Conservation (phyloP, 345 rosid genomes). For the Eucalyptus albens region DNA sequence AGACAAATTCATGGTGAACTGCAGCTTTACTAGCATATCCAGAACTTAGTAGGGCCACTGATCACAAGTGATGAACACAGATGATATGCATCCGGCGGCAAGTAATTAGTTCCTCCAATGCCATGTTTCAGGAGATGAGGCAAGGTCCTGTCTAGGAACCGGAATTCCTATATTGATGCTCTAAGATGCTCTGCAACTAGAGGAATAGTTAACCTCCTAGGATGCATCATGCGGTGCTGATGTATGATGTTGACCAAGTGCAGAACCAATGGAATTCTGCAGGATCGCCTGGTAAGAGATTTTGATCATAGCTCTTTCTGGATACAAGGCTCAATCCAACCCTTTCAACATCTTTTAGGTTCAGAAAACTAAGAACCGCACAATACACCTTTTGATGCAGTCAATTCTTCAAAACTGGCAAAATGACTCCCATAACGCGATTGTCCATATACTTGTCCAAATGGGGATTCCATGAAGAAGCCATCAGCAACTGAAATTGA, state of each 20-base stretch:
- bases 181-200: background rate
- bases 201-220: background rate
- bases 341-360: background rate
- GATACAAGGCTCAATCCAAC: background rate
- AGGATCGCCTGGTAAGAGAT: background rate
- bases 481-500: background rate
- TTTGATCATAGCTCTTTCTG: background rate
- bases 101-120: background rate
- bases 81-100: background rate
- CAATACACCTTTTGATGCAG: background rate
- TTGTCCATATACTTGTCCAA: background rate
- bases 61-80: background rate
- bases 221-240: background rate
- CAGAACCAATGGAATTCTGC: background rate
- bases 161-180: background rate
- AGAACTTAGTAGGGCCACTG: background rate
- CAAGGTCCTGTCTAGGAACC: background rate
- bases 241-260: background rate
- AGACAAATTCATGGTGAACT: background rate
- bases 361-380: background rate
- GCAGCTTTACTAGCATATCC: background rate
- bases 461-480: background rate
- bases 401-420: background rate
- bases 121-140: background rate
- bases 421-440: background rate